Evolutionary conservation across 2,329 filamentous ascomycete genomes (phyloP).

Genomic region (Apiospora arundinis): DNA sequence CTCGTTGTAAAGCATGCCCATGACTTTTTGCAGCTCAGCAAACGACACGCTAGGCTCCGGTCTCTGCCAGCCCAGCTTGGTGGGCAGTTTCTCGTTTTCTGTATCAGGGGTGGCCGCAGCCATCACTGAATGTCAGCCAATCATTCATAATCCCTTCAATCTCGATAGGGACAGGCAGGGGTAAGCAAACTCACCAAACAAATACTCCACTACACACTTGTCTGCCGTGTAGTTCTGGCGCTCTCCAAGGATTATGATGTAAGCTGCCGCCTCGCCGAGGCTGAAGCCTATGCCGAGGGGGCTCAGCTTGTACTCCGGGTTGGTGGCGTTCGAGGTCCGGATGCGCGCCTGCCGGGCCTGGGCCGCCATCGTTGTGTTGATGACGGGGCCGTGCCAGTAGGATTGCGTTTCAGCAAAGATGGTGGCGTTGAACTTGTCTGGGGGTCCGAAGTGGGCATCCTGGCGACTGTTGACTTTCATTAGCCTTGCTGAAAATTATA

Average conservation of each 20-base stretch:
- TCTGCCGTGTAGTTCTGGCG: slow-evolving; percentile 46
- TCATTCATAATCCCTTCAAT: not conserved
- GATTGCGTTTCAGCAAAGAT: slow-evolving; percentile 52
- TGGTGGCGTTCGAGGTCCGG: slow-evolving; percentile 50
- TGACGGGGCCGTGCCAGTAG: slow-evolving; percentile 52
- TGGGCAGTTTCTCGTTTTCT: slow-evolving; percentile 51
- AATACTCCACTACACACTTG: slow-evolving; percentile 47
- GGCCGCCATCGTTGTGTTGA: slow-evolving; percentile 50
- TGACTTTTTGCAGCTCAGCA: slow-evolving; percentile 17
- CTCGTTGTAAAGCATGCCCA: not conserved
- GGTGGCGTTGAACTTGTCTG: slow-evolving; percentile 57
- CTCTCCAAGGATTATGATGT: slow-evolving; percentile 55
- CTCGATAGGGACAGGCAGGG: not conserved
- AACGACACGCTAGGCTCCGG: slow-evolving; percentile 23
- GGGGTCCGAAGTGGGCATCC: slow-evolving; percentile 58
- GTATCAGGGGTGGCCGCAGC: not conserved
- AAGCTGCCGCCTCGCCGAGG: slow-evolving; percentile 54
- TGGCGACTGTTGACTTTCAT: slow-evolving; percentile 43
- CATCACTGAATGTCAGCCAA: no score
- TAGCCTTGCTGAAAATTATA: not conserved
- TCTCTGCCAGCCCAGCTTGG: slow-evolving; percentile 47
- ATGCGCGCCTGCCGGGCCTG: slow-evolving; percentile 53
- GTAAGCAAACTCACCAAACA: slow-evolving; percentile 46
- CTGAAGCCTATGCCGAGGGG: slow-evolving; percentile 48
- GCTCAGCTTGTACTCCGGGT: slow-evolving; percentile 55